phyloP scores from a whole-genome alignment of 352 stramenopile genomes.

The Phytophthora foliorum region DNA sequence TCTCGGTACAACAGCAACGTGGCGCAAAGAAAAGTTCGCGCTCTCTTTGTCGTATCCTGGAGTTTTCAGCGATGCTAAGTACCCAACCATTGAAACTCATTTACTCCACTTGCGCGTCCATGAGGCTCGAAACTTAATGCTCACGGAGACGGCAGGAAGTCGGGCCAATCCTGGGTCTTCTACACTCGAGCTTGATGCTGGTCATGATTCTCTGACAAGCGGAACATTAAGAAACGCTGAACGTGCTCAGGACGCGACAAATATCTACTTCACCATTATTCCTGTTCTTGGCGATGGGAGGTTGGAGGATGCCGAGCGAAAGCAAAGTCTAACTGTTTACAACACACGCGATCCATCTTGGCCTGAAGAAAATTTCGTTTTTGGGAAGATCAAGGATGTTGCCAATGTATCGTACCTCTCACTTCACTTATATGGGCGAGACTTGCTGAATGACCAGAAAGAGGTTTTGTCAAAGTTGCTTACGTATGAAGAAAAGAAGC shows the following conservation, averaged over 20 bases:
- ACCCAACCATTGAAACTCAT: constrained; percentile 42
- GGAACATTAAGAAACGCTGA: constrained; percentile 23
- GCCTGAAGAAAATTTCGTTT: constrained; percentile 72
- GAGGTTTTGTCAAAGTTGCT: constrained; percentile 47
- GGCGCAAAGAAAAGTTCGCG: constrained; percentile 72
- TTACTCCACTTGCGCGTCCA: constrained; percentile 60
- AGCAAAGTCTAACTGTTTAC: constrained; percentile 79
- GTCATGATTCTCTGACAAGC: neutral
- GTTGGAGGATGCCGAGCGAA: constrained; percentile 49
- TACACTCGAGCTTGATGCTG: constrained; percentile 9
- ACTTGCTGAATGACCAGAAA: constrained; percentile 49
- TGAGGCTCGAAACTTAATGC: constrained; percentile 51
- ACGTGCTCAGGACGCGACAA: constrained; percentile 32
- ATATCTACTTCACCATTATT: constrained; percentile 79
- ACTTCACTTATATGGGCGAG: constrained; percentile 74
- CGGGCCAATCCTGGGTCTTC: neutral
- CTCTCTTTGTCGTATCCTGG: constrained; percentile 73
- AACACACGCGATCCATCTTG: constrained; percentile 65
- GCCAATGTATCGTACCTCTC: constrained; percentile 69
- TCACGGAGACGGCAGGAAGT: constrained; percentile 15
- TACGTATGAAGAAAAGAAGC: constrained; percentile 38
- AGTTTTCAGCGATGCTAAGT: constrained; percentile 59
- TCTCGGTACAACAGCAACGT: constrained; percentile 42
- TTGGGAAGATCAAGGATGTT: constrained; percentile 63
- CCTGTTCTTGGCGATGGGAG: constrained; percentile 58